Evolutionary conservation across 257 asterid species (phyloP).

Genomic region (Striga asiatica): DNA sequence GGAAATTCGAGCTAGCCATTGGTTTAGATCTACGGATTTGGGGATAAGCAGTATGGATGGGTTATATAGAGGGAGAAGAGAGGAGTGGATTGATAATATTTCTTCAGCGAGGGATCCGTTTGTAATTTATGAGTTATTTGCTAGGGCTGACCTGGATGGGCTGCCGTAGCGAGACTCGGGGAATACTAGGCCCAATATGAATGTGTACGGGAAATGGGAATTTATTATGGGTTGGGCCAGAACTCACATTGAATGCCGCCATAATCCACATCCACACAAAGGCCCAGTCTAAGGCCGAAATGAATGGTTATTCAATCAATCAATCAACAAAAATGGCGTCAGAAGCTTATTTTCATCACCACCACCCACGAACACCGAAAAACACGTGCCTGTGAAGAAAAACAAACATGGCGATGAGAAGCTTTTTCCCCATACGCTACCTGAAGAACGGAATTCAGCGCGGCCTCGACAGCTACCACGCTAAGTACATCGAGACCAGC

Average conservation of each 20-base stretch:
- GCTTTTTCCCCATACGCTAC: conserved; percentile 20
- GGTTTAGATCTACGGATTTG: not conserved
- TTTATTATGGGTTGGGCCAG: too few relatives aligned
- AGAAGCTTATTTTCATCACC: too few relatives aligned
- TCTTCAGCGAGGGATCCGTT: not conserved
- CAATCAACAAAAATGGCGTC: too few relatives aligned
- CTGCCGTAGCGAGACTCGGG: not conserved
- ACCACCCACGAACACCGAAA: too few relatives aligned
- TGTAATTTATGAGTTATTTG: not conserved
- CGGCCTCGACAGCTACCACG: conserved; percentile 50
- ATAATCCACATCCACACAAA: too few relatives aligned
- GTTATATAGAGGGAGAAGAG: not conserved
- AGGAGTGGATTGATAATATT: not conserved
- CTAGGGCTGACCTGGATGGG: conserved; percentile 29
- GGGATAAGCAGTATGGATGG: not conserved
- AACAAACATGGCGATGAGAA: not conserved
- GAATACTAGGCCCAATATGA: not conserved
- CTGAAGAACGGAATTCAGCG: conserved; percentile 33
- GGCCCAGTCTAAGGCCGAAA: too few relatives aligned
- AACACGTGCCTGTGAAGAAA: not conserved
- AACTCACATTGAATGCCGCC: too few relatives aligned
- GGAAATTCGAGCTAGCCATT: not conserved
- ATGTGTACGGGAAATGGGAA: too few relatives aligned
- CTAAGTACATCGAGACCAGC: conserved; percentile 61
- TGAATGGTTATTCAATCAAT: too few relatives aligned